A percentile compares a stretch with the other conserved stretches of the same genome.
phyloP scores from a whole-genome alignment of 352 stramenopile genomes.

The Phytophthora brassicae region DNA sequence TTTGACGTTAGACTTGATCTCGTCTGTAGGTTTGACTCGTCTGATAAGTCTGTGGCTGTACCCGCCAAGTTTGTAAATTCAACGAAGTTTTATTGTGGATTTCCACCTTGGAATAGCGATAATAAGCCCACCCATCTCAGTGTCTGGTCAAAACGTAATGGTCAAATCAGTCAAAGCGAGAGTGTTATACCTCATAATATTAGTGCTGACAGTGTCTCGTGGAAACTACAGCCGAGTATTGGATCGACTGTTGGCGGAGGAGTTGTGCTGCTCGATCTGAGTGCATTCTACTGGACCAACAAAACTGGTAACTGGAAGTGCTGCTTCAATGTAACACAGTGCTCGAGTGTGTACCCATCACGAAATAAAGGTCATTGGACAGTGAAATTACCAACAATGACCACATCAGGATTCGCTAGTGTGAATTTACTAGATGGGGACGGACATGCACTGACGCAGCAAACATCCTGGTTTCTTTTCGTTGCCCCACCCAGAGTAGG shows the following conservation, averaged over 20 bases:
- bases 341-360: slow-evolving; percentile 17
- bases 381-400: slow-evolving; percentile 19
- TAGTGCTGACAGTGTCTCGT: slow-evolving; percentile 11
- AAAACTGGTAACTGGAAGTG: slow-evolving; percentile 28
- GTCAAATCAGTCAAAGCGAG: slow-evolving; percentile 13
- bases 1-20: slow-evolving; percentile 39
- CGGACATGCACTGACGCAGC: not conserved
- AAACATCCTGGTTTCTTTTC: slow-evolving; percentile 44
- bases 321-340: slow-evolving; percentile 38
- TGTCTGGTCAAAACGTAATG: slow-evolving; percentile 34
- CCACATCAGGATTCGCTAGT: slow-evolving; percentile 19
- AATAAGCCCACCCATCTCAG: slow-evolving; percentile 22
- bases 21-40: slow-evolving; percentile 44
- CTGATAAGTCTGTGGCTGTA: slow-evolving; percentile 16
- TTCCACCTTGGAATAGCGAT: slow-evolving; percentile 21
- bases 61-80: slow-evolving; percentile 40
- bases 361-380: slow-evolving; percentile 1
- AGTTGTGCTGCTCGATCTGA: slow-evolving; percentile 9
- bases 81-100: slow-evolving; percentile 34
- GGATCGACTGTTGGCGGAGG: slow-evolving; percentile 18
- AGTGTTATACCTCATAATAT: slow-evolving; percentile 3
- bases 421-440: slow-evolving; percentile 19
- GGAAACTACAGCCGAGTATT: slow-evolving; percentile 29
- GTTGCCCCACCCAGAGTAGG: slow-evolving; percentile 22
- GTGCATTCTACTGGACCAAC: not conserved